Evolutionary conservation across 176 grass and related monocot species (phyloP).

Genomic region (Triticum dicoccoides): DNA sequence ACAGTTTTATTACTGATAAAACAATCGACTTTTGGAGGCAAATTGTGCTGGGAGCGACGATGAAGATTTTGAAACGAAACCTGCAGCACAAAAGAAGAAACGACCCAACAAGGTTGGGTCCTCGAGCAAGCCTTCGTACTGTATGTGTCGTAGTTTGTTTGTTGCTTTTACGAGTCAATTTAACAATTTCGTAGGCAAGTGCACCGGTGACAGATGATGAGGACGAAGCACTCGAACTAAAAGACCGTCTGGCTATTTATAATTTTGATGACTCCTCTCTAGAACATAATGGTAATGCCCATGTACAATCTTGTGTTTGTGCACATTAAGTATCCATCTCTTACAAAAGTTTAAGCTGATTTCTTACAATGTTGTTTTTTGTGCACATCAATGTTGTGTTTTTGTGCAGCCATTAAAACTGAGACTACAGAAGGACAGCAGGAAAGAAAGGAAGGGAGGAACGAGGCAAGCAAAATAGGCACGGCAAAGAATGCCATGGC

Average conservation of each 20-base stretch:
- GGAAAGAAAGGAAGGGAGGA: background rate
- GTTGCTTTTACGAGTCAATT: background rate
- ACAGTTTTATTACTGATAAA: background rate
- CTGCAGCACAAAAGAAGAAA: conserved; percentile 23
- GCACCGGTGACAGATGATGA: conserved; percentile 37
- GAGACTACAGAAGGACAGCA: background rate
- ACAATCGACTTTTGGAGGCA: conserved; percentile 18
- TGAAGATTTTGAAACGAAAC: conserved; percentile 21
- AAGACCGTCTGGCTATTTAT: conserved; percentile 42
- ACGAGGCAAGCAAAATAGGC: conserved; percentile 39
- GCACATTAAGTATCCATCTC: background rate
- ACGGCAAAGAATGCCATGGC: conserved; percentile 19
- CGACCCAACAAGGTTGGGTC: conserved; percentile 16
- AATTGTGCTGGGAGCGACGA: conserved; percentile 36
- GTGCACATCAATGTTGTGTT: background rate
- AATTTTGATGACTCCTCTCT: conserved; percentile 32
- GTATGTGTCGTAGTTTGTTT: background rate
- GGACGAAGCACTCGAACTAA: conserved; percentile 24
- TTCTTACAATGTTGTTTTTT: too few relatives aligned
- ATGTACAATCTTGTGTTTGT: background rate
- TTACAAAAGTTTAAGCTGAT: background rate
- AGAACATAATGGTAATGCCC: conserved; percentile 30
- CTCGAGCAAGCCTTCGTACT: background rate
- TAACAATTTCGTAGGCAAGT: conserved; percentile 29
- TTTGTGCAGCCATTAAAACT: conserved; percentile 42